Base-by-base conservation (phyloP, 306 rosid genomes). In the Ammopiptanthus mongolicus region DNA sequence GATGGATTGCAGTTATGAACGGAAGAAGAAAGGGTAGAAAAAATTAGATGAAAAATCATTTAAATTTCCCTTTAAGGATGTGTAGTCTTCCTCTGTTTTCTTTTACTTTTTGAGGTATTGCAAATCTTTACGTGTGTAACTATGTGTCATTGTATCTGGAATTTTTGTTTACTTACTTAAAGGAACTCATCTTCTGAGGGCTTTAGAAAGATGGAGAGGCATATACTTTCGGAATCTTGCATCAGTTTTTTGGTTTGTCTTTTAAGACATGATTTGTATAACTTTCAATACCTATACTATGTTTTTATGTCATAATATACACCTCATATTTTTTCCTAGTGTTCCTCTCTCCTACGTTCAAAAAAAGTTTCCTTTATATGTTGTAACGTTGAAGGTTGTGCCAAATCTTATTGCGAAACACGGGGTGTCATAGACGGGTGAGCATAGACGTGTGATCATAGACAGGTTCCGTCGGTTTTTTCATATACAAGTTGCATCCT, bases 1-100 rank as follows among this genome's bases (percentile, higher is more conserved):
- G 86, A 80, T 90, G 89, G 95, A 83, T 74, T 53, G 78, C 60
- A 46, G 93, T 93, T 57, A 52, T 87, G 11, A 71, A 81, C 10
- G 78, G 64, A 74, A 74, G 53, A 66, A 89, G 44, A 42, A 86
- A 82, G 71, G 87, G 87, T 37, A 81, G 74, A 69, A 86, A 79
- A 65, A 85, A 84, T 65, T 87, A 90, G 82, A 73, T 50, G 41
- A 46, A 77, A 36, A 76, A 56, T 13, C 25, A 2, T 58, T 33
- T 12, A 6, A 46, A 10, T 36, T 17, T 31, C 22, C 51, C 19
- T 10, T 18, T 9, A n/a, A 28, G 64, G 39, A 31, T 15, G 44
- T 53, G 66, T 66, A 36, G 19, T 53, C 18, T 3, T n/a, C 44
- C 18, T 50, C 23, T 5, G 18, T 22, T 19, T 31, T 48, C 29